A percentile compares a stretch with the other conserved stretches of the same genome.
phyloP scores from a whole-genome alignment of 2,329 filamentous ascomycete species.

The Colletotrichum tanaceti region DNA sequence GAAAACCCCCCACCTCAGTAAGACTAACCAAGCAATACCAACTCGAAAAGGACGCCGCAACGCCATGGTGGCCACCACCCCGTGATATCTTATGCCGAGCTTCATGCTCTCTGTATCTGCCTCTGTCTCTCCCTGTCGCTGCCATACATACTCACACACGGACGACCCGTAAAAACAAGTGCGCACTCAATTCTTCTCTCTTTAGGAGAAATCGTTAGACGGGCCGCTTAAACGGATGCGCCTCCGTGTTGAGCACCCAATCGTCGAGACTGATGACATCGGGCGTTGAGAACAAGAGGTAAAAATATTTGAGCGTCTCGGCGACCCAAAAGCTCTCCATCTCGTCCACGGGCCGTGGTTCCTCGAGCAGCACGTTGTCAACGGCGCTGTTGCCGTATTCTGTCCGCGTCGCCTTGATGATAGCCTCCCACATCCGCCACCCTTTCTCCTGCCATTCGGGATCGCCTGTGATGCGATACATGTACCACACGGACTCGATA shows the following conservation, averaged over 20 bases:
- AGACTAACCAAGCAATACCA: slow-evolving; percentile 1
- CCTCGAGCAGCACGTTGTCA: slow-evolving; percentile 65
- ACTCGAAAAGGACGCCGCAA: slow-evolving; percentile 19
- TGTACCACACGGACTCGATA: slow-evolving; percentile 88
- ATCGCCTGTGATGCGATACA: slow-evolving; percentile 90
- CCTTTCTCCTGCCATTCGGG: slow-evolving; percentile 80
- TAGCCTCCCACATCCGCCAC: slow-evolving; percentile 85
- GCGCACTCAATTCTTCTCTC: not conserved
- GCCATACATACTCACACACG: not conserved
- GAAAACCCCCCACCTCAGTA: not conserved
- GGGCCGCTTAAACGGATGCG: slow-evolving; percentile 67
- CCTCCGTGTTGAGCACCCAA: slow-evolving; percentile 74
- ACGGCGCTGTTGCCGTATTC: slow-evolving; percentile 78
- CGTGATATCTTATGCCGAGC: slow-evolving; percentile 35
- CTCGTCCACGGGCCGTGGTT: slow-evolving; percentile 63
- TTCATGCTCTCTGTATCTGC: slow-evolving; percentile 6
- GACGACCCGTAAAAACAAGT: slow-evolving; percentile 35
- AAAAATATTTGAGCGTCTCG: slow-evolving; percentile 94
- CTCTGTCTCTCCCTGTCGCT: not conserved
- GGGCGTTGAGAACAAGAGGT: slow-evolving; percentile 79
- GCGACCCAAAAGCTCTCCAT: slow-evolving; percentile 95
- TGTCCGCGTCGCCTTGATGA: slow-evolving; percentile 74
- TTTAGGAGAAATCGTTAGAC: slow-evolving; percentile 7
- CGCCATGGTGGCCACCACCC: slow-evolving; percentile 25
- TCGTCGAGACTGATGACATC: slow-evolving; percentile 75